Percentiles rank a stretch among this genome's conserved stretches.
Conservation (phyloP, 2,329 filamentous ascomycete genomes). For the Purpureocillium takamizusanense region DNA sequence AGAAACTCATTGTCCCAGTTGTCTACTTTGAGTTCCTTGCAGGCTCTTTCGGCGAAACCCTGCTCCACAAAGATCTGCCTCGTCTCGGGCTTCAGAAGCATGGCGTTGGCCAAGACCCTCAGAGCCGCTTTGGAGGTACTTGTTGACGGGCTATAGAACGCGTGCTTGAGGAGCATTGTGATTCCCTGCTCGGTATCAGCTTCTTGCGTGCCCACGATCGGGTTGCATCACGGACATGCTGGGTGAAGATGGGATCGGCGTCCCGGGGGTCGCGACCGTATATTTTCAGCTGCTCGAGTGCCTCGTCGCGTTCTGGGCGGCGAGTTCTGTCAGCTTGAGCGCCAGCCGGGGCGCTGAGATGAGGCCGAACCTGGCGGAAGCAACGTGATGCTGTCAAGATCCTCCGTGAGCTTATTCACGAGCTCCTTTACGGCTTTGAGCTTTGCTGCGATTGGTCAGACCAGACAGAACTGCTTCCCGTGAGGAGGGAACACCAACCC, state of each 20-base stretch:
- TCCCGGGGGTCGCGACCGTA: conserved; percentile 56
- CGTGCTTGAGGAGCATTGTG: conserved; percentile 60
- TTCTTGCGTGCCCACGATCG: background rate
- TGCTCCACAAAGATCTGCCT: conserved; percentile 25
- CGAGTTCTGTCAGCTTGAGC: conserved; percentile 7
- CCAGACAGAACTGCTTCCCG: background rate
- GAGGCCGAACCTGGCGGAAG: conserved; percentile 45
- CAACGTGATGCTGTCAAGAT: conserved; percentile 52
- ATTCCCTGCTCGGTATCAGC: conserved; percentile 53
- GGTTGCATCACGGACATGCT: conserved; percentile 44
- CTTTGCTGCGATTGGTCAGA: conserved; percentile 42
- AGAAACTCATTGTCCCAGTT: conserved; percentile 82
- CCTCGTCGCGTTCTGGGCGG: conserved; percentile 49
- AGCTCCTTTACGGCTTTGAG: conserved; percentile 58
- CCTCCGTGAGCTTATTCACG: conserved; percentile 50
- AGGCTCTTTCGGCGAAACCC: conserved; percentile 53
- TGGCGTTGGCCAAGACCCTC: conserved; percentile 72
- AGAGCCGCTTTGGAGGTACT: conserved; percentile 66
- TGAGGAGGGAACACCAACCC: background rate
- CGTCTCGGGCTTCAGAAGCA: conserved; percentile 44
- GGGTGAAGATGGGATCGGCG: conserved; percentile 78
- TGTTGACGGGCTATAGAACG: conserved; percentile 56
- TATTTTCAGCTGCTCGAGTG: conserved; percentile 60
- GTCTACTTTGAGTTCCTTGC: conserved; percentile 62
- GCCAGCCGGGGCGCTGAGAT: conserved; percentile 1